Evolutionary conservation across 805 yeast genomes (phyloP), one percentile per base, ranked within the genome.

Genomic region (Sungouiozyma ichnusensis): DNA sequence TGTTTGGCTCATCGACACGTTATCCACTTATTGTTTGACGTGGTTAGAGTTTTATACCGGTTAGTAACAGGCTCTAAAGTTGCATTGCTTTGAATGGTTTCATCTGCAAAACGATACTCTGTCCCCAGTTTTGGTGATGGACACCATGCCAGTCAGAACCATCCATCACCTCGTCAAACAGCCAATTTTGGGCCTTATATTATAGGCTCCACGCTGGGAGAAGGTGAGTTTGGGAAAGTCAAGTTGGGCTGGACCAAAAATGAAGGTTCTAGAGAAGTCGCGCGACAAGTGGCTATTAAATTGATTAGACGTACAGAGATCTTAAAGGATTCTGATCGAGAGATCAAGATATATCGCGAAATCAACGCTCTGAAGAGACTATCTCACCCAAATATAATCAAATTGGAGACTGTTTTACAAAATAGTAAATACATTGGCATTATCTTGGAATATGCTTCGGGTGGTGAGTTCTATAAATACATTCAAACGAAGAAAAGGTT

Each of bases 161-260:
- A 42, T 18, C 46, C 43, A 20, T 37, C 37, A 11, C 48, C 65
- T 3, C 77, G 74, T 47, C 69, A 82, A 48, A 87, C 82, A 57
- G 80, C 82, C 16, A 73, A 94, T 33, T 88, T 92, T 59, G 98
- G 98, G 19, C 79, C 85, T 13, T 92, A 88, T 56, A 76, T 85
- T 17, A 71, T 92, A 6, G 98, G 97, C 2, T 80, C 94, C 13
- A 90, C 98, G 0, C 67, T 92, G 13, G 98, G 98, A 29, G 96
- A 92, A 65, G 98, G 98, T 38, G 98, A 92, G 59, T 92, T 92
- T 63, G 98, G 98, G 45, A 90, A 92, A 63, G 98, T 92, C 44
- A 92, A 90, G 60, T 69, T 92, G 17, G 97, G 97, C 13, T 90
- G 97, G 97, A 72, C 94, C 46, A 85, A 84, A 59, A 18, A 4